phyloP scores from a whole-genome alignment of 2,329 filamentous ascomycete species.

The Phialophora chinensis region DNA sequence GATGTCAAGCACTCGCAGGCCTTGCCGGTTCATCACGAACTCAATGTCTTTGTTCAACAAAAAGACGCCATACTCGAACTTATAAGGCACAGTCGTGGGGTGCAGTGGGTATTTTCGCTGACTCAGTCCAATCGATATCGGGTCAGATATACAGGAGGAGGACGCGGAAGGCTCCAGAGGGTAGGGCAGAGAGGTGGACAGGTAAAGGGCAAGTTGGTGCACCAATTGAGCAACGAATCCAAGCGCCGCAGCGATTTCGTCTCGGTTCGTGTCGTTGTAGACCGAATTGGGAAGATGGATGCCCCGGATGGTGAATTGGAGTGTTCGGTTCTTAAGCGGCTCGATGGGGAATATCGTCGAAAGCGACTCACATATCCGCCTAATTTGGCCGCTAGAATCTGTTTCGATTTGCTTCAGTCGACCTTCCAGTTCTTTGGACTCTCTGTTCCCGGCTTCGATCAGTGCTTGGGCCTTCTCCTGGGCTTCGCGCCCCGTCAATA shows the following conservation, averaged over 20 bases:
- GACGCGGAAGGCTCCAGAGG: slow-evolving; percentile 75
- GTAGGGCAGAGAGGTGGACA: slow-evolving; percentile 80
- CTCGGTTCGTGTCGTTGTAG: slow-evolving; percentile 72
- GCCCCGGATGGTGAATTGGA: slow-evolving; percentile 83
- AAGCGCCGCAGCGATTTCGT: slow-evolving; percentile 78
- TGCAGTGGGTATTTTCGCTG: slow-evolving; percentile 82
- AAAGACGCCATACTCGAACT: slow-evolving; percentile 96
- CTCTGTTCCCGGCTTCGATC: slow-evolving; percentile 19
- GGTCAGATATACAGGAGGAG: slow-evolving; percentile 75
- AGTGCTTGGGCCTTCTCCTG: slow-evolving; percentile 14
- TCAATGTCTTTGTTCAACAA: slow-evolving; percentile 97
- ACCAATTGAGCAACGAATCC: slow-evolving; percentile 80
- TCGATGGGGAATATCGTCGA: slow-evolving; percentile 79
- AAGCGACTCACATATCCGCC: slow-evolving; percentile 86
- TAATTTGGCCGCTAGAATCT: slow-evolving; percentile 80
- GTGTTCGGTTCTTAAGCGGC: slow-evolving; percentile 66
- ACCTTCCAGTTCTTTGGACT: slow-evolving; percentile 24
- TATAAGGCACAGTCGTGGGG: slow-evolving; percentile 75
- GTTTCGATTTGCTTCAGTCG: slow-evolving; percentile 51
- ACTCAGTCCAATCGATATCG: slow-evolving; percentile 63
- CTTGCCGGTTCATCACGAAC: slow-evolving; percentile 67
- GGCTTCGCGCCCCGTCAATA: slow-evolving; percentile 24
- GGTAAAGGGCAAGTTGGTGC: slow-evolving; percentile 78
- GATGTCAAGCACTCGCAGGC: slow-evolving; percentile 83
- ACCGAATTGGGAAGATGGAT: slow-evolving; percentile 79